Percentiles rank a stretch among this genome's conserved stretches.
Conservation (phyloP, 352 stramenopile genomes). For the Globisporangium lucens region DNA sequence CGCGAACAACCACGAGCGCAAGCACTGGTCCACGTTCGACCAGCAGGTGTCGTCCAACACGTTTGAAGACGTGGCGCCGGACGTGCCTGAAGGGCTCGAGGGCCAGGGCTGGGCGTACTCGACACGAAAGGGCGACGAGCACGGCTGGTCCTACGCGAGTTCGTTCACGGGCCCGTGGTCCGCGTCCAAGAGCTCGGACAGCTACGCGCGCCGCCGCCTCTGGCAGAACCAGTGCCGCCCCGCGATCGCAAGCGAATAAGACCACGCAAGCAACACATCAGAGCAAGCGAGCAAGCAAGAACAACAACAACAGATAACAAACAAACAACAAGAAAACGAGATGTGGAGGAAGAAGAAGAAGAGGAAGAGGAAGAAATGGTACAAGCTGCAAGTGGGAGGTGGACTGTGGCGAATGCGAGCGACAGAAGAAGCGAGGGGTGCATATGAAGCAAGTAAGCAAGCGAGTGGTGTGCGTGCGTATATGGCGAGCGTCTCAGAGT, state of each 20-base stretch:
- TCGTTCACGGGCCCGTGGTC: slow-evolving; percentile 67
- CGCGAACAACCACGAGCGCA: slow-evolving; percentile 45
- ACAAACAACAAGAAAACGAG: neutral
- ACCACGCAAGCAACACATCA: no score
- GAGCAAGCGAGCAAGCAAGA: no score
- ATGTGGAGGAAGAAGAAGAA: neutral
- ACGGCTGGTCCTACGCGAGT: slow-evolving; percentile 69
- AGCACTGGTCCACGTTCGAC: slow-evolving; percentile 58
- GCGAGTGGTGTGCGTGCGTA: neutral
- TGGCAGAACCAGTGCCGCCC: slow-evolving; percentile 73
- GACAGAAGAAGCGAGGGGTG: neutral
- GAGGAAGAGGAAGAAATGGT: neutral
- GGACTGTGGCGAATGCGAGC: neutral
- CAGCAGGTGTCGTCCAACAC: slow-evolving; percentile 53
- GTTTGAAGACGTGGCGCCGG: slow-evolving; percentile 63
- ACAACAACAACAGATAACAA: neutral
- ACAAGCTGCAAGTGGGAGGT: neutral
- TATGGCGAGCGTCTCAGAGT: no score
- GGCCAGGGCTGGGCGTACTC: slow-evolving; percentile 63
- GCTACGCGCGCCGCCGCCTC: slow-evolving; percentile 55
- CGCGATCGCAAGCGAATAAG: slow-evolving; percentile 40
- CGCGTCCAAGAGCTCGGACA: slow-evolving; percentile 18
- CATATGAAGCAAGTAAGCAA: neutral
- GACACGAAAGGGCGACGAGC: slow-evolving; percentile 56
- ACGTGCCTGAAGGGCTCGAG: slow-evolving; percentile 48